These are phyloP conservation scores for Fusarium neocosmosporiellum DNA, from an alignment of 2,329 filamentous ascomycete species.

Conservation along the genomic window DNA sequence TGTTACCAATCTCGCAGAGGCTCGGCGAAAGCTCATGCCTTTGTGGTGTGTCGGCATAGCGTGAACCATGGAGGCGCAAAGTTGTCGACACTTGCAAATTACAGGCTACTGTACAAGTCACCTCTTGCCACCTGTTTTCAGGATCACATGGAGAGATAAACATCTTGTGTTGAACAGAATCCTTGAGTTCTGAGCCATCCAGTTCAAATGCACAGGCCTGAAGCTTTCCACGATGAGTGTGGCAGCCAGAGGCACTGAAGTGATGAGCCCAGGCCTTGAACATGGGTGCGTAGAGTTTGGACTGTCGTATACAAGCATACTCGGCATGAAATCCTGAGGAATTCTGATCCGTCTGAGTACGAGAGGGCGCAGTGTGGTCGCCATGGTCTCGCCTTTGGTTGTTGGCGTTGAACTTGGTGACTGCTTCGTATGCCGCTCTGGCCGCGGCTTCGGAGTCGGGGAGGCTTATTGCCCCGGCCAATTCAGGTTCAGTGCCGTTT, in stretches of 20 bases:
- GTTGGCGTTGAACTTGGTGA: too few relatives aligned
- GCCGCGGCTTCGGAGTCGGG: too few relatives aligned
- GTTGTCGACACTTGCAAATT: neutral
- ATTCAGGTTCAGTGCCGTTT: too few relatives aligned
- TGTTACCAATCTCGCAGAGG: neutral
- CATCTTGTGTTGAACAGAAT: neutral
- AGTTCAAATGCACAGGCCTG: neutral
- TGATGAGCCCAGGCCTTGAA: neutral
- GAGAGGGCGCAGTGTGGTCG: too few relatives aligned
- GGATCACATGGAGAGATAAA: neutral
- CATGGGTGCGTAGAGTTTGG: neutral
- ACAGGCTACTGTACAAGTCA: neutral
- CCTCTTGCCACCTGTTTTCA: neutral
- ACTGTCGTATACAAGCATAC: too few relatives aligned
- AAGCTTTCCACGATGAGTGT: neutral
- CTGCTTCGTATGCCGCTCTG: too few relatives aligned
- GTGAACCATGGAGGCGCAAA: neutral
- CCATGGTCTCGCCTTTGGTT: too few relatives aligned
- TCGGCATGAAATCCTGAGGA: too few relatives aligned
- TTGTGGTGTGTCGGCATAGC: neutral
- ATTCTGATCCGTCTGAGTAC: too few relatives aligned
- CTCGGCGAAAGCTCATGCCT: neutral
- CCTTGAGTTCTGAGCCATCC: neutral
- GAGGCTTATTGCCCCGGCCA: too few relatives aligned
- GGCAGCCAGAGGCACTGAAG: neutral